phyloP scores from a whole-genome alignment of 192 early-diverging fungal genomes.

The Coemansia sp. region DNA sequence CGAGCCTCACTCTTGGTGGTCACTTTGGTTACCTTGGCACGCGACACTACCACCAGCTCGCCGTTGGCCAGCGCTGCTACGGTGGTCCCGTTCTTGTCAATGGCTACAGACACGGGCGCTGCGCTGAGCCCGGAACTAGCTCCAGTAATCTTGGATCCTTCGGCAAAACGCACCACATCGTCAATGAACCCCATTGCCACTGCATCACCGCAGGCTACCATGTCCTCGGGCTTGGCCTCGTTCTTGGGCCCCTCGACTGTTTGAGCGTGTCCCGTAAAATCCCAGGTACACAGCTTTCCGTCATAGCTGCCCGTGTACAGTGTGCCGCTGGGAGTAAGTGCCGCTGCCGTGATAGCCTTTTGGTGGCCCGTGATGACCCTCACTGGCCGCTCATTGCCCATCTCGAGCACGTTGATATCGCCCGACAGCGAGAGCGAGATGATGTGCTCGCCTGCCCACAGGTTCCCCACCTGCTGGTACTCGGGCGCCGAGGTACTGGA shows the following conservation, averaged over 20 bases:
- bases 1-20: neutral
- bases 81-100: constrained; percentile 8
- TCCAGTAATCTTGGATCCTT: neutral
- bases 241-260: constrained; percentile 5
- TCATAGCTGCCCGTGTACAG: constrained; percentile 93
- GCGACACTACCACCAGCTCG: constrained; percentile 22
- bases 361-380: constrained; percentile 70
- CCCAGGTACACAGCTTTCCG: constrained; percentile 86
- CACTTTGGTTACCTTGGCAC: constrained; percentile 8
- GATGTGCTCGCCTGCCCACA: constrained; percentile 81
- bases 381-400: constrained; percentile 46
- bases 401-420: constrained; percentile 78
- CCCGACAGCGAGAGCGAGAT: constrained; percentile 85
- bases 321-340: constrained; percentile 60
- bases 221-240: constrained; percentile 22
- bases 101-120: constrained; percentile 34
- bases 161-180: constrained; percentile 38
- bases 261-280: constrained; percentile 20
- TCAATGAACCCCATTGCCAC: constrained; percentile 41
- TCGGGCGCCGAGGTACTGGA: constrained; percentile 52
- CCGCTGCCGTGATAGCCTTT: constrained; percentile 76
- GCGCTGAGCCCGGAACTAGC: constrained; percentile 22
- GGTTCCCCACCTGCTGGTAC: constrained; percentile 91
- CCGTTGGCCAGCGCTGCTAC: constrained; percentile 37
- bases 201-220: neutral